Evolutionary conservation across 176 grass and related monocot species (phyloP).

Genomic region (Secale cereale): DNA sequence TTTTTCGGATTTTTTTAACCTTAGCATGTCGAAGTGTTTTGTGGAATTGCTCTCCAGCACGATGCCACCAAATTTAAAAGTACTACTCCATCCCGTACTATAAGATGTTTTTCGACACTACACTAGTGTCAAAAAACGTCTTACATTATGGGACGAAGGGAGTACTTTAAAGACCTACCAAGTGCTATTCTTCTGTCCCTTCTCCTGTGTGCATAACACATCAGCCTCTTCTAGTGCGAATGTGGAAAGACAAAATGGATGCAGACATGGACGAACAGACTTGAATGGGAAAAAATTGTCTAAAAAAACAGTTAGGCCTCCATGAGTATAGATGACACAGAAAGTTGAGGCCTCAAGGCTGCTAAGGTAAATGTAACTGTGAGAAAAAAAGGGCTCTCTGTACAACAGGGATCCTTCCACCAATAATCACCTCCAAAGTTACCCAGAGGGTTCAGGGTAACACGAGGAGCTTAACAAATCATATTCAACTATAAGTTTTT

Average conservation of each 20-base stretch:
- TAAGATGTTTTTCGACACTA: too few species aligned
- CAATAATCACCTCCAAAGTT: slow-evolving; percentile 18
- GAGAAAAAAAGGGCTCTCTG: background rate
- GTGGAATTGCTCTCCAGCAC: slow-evolving; percentile 29
- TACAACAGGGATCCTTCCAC: slow-evolving; percentile 33
- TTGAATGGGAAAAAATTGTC: background rate
- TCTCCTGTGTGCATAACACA: slow-evolving; percentile 29
- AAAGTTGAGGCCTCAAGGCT: background rate
- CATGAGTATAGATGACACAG: background rate
- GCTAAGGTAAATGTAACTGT: background rate
- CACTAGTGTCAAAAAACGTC: too few species aligned
- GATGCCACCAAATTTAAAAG: slow-evolving; percentile 21
- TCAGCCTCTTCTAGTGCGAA: slow-evolving; percentile 15
- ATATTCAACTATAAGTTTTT: slow-evolving; percentile 9
- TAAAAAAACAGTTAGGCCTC: background rate
- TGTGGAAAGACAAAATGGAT: background rate
- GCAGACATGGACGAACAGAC: background rate
- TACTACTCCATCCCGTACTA: too few species aligned
- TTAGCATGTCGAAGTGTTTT: slow-evolving; percentile 6
- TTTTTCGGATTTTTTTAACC: background rate
- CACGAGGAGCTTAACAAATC: background rate
- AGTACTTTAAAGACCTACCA: slow-evolving; percentile 10
- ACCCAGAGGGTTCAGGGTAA: background rate
- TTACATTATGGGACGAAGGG: too few species aligned
- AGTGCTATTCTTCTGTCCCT: slow-evolving; percentile 7